phyloP scores from a whole-genome alignment of 2,329 filamentous ascomycete genomes.

The Nakataea oryzae region DNA sequence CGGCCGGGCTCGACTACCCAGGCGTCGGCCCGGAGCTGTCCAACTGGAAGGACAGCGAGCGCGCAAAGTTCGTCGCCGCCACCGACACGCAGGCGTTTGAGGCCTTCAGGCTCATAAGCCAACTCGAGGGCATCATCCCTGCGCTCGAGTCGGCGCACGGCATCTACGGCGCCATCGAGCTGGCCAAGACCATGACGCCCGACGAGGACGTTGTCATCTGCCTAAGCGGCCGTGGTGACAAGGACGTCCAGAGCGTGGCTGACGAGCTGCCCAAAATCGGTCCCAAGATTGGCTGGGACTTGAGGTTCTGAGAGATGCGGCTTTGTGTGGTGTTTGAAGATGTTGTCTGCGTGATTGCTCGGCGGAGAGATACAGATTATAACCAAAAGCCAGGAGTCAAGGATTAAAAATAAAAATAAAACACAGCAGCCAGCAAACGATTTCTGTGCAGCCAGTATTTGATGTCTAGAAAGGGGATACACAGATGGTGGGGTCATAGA shows the following conservation, averaged over 20 bases:
- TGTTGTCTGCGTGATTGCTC: neutral
- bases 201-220: conserved; percentile 89
- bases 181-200: conserved; percentile 87
- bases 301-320: conserved; percentile 37
- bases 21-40: conserved; percentile 90
- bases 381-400: neutral
- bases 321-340: neutral
- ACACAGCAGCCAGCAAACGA: too few species aligned
- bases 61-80: conserved; percentile 81
- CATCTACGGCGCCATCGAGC: conserved; percentile 76
- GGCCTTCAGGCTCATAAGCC: conserved; percentile 74
- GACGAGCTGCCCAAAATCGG: conserved; percentile 85
- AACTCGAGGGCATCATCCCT: conserved; percentile 94
- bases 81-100: conserved; percentile 85
- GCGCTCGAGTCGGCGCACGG: conserved; percentile 91
- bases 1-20: conserved; percentile 92
- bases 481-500: neutral
- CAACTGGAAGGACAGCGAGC: conserved; percentile 81
- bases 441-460: neutral
- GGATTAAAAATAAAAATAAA: neutral
- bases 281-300: conserved; percentile 71
- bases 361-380: too few species aligned
- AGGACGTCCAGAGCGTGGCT: conserved; percentile 96
- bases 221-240: conserved; percentile 86
- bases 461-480: neutral